phyloP scores from a whole-genome alignment of 2,329 filamentous ascomycete genomes.

The Escovopsis sp. region DNA sequence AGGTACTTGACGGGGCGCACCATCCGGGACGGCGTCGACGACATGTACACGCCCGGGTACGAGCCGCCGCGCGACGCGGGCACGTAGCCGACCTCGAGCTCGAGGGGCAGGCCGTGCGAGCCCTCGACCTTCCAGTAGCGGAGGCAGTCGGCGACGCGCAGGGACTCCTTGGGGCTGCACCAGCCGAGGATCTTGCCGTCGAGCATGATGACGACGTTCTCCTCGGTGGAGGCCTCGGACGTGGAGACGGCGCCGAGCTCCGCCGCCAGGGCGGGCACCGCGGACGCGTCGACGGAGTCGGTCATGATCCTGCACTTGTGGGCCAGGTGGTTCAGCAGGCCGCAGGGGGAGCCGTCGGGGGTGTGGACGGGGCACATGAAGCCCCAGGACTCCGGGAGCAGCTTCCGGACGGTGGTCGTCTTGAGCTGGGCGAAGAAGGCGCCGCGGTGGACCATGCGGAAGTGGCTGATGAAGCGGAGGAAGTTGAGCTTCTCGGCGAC shows the following conservation, averaged over 20 bases:
- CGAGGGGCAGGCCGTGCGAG: slow-evolving; percentile 59
- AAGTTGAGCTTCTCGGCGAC: slow-evolving; percentile 99
- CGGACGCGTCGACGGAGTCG: slow-evolving; percentile 55
- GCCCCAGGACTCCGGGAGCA: slow-evolving; percentile 93
- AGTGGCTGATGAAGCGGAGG: slow-evolving; percentile 94
- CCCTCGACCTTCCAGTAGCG: slow-evolving; percentile 94
- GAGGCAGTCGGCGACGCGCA: slow-evolving; percentile 69
- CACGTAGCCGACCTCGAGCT: slow-evolving; percentile 85
- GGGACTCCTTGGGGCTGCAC: slow-evolving; percentile 73
- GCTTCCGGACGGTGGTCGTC: slow-evolving; percentile 89
- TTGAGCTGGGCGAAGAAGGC: slow-evolving; percentile 97
- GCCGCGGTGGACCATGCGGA: slow-evolving; percentile 97
- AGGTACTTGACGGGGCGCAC: slow-evolving; percentile 85
- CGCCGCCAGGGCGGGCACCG: slow-evolving; percentile 56
- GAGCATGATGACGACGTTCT: slow-evolving; percentile 79
- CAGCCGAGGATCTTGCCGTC: slow-evolving; percentile 85
- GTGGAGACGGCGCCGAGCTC: slow-evolving; percentile 66
- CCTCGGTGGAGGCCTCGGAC: slow-evolving; percentile 64
- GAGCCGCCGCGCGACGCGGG: slow-evolving; percentile 82
- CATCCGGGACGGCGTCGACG: slow-evolving; percentile 75
- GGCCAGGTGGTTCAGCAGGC: slow-evolving; percentile 83
- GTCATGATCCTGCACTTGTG: slow-evolving; percentile 92
- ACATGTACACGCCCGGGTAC: slow-evolving; percentile 91
- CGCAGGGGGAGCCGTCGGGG: slow-evolving; percentile 88
- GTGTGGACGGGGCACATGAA: slow-evolving; percentile 97